Evolutionary conservation across 2,329 filamentous ascomycete genomes (phyloP).

Genomic region (Scytalidium sp.): DNA sequence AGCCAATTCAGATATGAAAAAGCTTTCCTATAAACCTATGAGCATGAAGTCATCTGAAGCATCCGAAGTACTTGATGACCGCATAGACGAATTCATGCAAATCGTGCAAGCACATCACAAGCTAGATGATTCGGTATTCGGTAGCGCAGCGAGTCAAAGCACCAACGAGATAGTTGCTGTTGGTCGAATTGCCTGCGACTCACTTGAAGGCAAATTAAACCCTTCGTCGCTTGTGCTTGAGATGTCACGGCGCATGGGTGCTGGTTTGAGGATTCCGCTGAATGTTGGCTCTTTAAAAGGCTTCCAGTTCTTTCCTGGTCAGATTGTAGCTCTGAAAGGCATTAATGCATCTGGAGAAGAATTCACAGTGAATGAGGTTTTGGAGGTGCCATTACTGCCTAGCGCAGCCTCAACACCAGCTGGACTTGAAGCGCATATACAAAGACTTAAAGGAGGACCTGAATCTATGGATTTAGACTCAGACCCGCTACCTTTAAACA

Average conservation of each 20-base stretch:
- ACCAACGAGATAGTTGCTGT: constrained; percentile 87
- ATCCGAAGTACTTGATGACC: constrained; percentile 89
- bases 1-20: constrained; percentile 84
- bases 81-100: constrained; percentile 85
- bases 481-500: constrained; percentile 64
- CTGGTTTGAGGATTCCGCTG: constrained; percentile 76
- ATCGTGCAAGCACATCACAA: constrained; percentile 71
- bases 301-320: constrained; percentile 90
- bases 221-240: constrained; percentile 83
- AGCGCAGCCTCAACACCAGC: constrained; percentile 67
- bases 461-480: constrained; percentile 60
- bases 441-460: constrained; percentile 63
- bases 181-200: constrained; percentile 87
- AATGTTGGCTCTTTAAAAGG: constrained; percentile 66
- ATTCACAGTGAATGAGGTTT: constrained; percentile 75
- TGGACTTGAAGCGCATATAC: constrained; percentile 65
- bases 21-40: constrained; percentile 87
- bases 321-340: constrained; percentile 84
- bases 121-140: constrained; percentile 77
- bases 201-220: constrained; percentile 82
- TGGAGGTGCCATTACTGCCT: constrained; percentile 71
- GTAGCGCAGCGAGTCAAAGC: constrained; percentile 80
- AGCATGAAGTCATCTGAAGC: constrained; percentile 92
- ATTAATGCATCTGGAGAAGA: constrained; percentile 83
- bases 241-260: constrained; percentile 79